phyloP scores from a whole-genome alignment of 2,329 filamentous ascomycete genomes.

The Fusarium pilosicola region DNA sequence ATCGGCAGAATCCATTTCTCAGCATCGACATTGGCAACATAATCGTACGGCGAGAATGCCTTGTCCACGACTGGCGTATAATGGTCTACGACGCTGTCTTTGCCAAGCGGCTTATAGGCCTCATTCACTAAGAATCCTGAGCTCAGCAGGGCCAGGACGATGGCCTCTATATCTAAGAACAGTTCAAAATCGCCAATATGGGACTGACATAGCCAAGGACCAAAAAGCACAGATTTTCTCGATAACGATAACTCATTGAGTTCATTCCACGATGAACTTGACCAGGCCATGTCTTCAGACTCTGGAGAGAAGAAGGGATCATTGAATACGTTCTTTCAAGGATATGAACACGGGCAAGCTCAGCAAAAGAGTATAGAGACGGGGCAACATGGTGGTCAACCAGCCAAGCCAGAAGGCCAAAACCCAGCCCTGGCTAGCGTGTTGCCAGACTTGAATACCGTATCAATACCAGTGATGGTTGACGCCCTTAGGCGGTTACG shows the following conservation, averaged over 20 bases:
- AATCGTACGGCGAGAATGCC: conserved; percentile 41
- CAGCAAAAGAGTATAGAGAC: background rate
- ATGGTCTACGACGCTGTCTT: conserved; percentile 72
- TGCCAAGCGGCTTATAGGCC: conserved; percentile 64
- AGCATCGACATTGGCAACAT: background rate
- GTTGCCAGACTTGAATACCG: conserved; percentile 7
- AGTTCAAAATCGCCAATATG: conserved; percentile 32
- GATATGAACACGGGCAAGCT: background rate
- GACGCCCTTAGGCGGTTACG: conserved; percentile 45
- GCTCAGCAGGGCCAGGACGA: conserved; percentile 16
- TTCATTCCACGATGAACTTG: background rate
- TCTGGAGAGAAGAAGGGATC: background rate
- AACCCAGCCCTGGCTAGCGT: conserved; percentile 15
- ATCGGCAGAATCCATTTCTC: background rate
- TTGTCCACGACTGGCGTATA: conserved; percentile 52
- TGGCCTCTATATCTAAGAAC: conserved; percentile 5
- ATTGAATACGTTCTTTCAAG: conserved; percentile 6
- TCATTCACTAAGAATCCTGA: conserved; percentile 49
- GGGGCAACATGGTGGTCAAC: background rate
- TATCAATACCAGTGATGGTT: conserved; percentile 38
- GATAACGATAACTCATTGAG: background rate
- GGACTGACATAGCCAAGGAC: conserved; percentile 7
- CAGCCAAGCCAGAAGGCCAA: background rate
- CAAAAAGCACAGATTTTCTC: background rate
- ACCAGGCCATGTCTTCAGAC: background rate